A percentile compares a stretch with the other conserved stretches of the same genome.
Conservation (phyloP, 345 rosid genomes). For the Geranium brycei region DNA sequence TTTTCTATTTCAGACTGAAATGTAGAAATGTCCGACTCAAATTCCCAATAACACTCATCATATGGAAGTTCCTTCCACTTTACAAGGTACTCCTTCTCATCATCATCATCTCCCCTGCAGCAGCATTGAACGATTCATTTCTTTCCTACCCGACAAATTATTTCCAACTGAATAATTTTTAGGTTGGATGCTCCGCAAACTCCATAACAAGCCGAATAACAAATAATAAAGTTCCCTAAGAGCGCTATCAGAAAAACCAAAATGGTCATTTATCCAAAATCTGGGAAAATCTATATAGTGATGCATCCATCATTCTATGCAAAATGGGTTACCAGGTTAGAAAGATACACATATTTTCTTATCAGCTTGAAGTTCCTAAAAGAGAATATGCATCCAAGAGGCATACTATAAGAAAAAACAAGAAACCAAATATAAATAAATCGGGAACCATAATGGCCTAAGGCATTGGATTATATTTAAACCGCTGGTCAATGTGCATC, state of each 20-base stretch:
- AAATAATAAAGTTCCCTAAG: neutral
- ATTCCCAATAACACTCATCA: conserved; percentile 99
- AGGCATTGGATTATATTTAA: too few relatives aligned
- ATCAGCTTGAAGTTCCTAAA: too few relatives aligned
- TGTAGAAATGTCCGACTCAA: conserved; percentile 76
- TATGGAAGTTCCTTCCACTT: conserved; percentile 92
- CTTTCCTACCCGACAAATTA: conserved; percentile 2
- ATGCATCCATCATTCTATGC: neutral
- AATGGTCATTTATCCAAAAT: neutral
- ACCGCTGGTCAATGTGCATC: too few relatives aligned
- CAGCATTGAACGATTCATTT: conserved; percentile 20
- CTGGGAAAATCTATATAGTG: neutral
- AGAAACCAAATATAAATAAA: too few relatives aligned
- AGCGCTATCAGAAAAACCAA: neutral
- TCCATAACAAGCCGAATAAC: neutral
- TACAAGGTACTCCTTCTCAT: conserved; percentile 77
- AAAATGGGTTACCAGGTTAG: too few relatives aligned
- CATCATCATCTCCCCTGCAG: conserved; percentile 71
- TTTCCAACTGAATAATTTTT: neutral
- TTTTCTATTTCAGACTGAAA: conserved; percentile 84
- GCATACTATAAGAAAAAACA: too few relatives aligned
- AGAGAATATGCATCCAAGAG: too few relatives aligned
- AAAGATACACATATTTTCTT: too few relatives aligned
- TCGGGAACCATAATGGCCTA: too few relatives aligned
- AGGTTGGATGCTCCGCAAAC: neutral